Conservation (phyloP, 331 rosid genomes). For the Rosa hybrid region DNA sequence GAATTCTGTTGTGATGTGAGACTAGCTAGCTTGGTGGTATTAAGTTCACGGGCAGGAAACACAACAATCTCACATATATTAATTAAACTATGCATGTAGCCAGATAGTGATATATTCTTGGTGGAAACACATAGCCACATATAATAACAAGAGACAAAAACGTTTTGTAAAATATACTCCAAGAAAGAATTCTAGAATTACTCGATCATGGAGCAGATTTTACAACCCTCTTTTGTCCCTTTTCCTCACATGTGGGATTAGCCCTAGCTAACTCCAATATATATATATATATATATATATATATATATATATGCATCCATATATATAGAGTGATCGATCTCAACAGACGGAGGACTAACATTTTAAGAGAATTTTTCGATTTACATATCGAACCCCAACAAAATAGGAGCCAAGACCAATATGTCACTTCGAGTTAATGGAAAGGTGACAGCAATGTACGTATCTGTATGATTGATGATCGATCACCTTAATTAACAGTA, state of each 20-base stretch:
- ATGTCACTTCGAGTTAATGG: slow-evolving; percentile 9
- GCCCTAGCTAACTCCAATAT: slow-evolving; percentile 29
- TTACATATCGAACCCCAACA: slow-evolving; percentile 28
- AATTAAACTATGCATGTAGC: not conserved
- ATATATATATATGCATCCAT: slow-evolving; percentile 12
- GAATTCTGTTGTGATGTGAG: not conserved
- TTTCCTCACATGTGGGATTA: slow-evolving; percentile 72
- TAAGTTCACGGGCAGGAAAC: slow-evolving; percentile 69
- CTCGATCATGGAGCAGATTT: slow-evolving; percentile 29
- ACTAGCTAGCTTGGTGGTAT: slow-evolving; percentile 46
- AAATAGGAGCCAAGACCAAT: slow-evolving; percentile 31
- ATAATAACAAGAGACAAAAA: not conserved
- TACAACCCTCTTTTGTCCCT: slow-evolving; percentile 52
- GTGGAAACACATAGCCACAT: not conserved
- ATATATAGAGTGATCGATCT: not conserved
- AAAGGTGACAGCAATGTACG: slow-evolving; percentile 4
- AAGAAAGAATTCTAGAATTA: not conserved
- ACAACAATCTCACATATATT: slow-evolving; percentile 20
- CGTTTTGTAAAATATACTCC: slow-evolving; percentile 5
- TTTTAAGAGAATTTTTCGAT: slow-evolving; percentile 8
- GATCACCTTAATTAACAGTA: not conserved
- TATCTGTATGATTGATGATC: not conserved
- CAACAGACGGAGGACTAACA: slow-evolving; percentile 14
- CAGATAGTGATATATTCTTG: not conserved
- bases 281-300: slow-evolving; percentile 1